Percentiles rank a stretch among this genome's conserved stretches.
These are phyloP conservation scores for Aspergillus pseudoviridinutans DNA, from an alignment of 2,329 filamentous ascomycete genomes.

Conservation along the genomic window DNA sequence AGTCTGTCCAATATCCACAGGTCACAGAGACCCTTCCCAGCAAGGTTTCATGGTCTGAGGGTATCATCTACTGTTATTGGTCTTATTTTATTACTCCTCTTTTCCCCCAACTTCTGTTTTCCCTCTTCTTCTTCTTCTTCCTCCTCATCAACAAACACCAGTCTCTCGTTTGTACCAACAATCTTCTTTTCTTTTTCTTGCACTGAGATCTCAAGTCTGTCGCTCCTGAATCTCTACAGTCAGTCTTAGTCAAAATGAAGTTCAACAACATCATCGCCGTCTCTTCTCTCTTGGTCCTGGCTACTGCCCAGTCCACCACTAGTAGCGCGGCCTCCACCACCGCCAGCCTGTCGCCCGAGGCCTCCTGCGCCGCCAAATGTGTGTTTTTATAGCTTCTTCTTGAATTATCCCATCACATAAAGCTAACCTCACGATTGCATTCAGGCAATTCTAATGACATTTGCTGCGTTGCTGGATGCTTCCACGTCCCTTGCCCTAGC, in stretches of 20 bases:
- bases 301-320: conserved; percentile 36
- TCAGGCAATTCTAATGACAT: conserved; percentile 43
- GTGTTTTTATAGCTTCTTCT: neutral
- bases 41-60: neutral
- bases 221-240: conserved; percentile 2
- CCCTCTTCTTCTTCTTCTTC: conserved; percentile 7
- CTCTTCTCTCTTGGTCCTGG: conserved; percentile 43
- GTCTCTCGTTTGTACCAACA: conserved; percentile 8
- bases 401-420: neutral
- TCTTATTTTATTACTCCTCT: conserved; percentile 3
- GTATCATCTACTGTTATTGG: neutral
- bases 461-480: conserved; percentile 51
- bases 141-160: conserved; percentile 1
- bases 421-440: conserved; percentile 3
- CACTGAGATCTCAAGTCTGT: conserved; percentile 8
- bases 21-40: neutral
- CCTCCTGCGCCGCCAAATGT: conserved; percentile 37
- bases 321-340: conserved; percentile 29
- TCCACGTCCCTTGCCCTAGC: conserved; percentile 50
- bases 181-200: conserved; percentile 1
- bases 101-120: conserved; percentile 7
- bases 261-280: conserved; percentile 40
- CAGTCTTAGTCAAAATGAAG: conserved; percentile 32
- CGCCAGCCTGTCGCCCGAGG: conserved; percentile 30
- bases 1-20: neutral